phyloP scores from a whole-genome alignment of 2,329 filamentous ascomycete species.

The Whalleya microplaca region DNA sequence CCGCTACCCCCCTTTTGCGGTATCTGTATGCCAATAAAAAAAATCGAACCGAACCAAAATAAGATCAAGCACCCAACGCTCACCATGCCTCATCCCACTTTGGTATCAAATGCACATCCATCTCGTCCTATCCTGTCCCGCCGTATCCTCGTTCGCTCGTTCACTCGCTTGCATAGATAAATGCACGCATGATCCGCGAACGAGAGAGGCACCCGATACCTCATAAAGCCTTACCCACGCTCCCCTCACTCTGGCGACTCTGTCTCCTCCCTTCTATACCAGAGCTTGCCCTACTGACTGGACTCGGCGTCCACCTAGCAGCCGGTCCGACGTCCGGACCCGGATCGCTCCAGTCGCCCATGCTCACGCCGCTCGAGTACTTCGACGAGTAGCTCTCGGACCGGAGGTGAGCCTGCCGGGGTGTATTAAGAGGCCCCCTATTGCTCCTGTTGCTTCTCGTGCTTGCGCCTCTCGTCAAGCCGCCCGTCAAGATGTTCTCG shows the following conservation, averaged over 20 bases:
- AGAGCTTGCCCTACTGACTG: slow-evolving; percentile 19
- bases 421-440: slow-evolving; percentile 29
- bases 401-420: slow-evolving; percentile 41
- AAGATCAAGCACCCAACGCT: neutral
- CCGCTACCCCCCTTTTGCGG: too few relatives aligned
- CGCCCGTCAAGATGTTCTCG: slow-evolving; percentile 27
- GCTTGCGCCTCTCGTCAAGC: slow-evolving; percentile 33
- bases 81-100: neutral
- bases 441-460: slow-evolving; percentile 24
- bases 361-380: slow-evolving; percentile 56
- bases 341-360: slow-evolving; percentile 56
- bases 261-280: slow-evolving; percentile 21
- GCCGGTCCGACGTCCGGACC: slow-evolving; percentile 56
- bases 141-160: neutral
- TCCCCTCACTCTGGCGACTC: slow-evolving; percentile 31
- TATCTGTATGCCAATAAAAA: neutral
- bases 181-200: neutral
- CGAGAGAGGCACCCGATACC: neutral
- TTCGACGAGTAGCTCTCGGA: slow-evolving; percentile 46
- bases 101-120: neutral
- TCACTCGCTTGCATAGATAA: neutral
- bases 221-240: slow-evolving; percentile 42
- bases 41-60: neutral
- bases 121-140: neutral
- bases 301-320: slow-evolving; percentile 36